These are phyloP conservation scores for Endogone sp. DNA, from an alignment of 192 early-diverging fungal genomes.

Conservation along the genomic window DNA sequence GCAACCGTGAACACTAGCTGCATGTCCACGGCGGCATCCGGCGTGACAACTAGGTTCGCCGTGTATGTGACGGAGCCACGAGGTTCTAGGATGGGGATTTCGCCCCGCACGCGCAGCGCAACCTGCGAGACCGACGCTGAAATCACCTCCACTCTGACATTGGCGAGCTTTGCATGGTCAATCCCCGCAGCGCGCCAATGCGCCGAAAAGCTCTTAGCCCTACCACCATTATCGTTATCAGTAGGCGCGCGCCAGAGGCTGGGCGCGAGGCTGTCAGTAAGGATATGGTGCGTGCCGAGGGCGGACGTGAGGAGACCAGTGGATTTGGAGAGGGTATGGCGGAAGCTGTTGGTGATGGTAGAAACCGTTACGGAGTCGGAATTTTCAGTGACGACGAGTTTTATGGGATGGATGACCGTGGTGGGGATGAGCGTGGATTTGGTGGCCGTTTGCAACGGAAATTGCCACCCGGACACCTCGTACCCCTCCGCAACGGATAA, in stretches of 20 bases:
- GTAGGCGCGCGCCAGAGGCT: constrained; percentile 8
- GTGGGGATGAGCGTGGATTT: background rate
- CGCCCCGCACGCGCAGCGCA: constrained; percentile 1
- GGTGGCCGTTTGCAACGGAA: background rate
- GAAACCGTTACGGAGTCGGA: background rate
- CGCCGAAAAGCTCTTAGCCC: background rate
- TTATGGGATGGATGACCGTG: background rate
- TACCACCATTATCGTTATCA: constrained; percentile 5
- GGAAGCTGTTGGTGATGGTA: background rate
- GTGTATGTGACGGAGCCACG: background rate
- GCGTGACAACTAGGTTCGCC: background rate
- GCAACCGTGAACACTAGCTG: background rate
- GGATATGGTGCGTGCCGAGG: background rate
- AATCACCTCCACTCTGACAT: background rate
- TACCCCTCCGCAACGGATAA: background rate
- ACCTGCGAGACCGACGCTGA: background rate
- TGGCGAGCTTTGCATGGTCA: background rate
- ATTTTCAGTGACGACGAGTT: background rate
- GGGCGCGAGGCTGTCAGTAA: constrained; percentile 2
- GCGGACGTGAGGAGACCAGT: background rate
- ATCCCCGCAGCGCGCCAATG: constrained; percentile 6
- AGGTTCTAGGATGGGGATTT: background rate
- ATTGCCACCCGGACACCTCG: background rate
- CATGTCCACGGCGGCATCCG: background rate
- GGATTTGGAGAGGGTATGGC: background rate